A percentile compares a stretch with the other conserved stretches of the same genome.
These are phyloP conservation scores for Pseudohalonectria lignicola DNA, from an alignment of 2,329 filamentous ascomycete genomes.

Conservation along the genomic window DNA sequence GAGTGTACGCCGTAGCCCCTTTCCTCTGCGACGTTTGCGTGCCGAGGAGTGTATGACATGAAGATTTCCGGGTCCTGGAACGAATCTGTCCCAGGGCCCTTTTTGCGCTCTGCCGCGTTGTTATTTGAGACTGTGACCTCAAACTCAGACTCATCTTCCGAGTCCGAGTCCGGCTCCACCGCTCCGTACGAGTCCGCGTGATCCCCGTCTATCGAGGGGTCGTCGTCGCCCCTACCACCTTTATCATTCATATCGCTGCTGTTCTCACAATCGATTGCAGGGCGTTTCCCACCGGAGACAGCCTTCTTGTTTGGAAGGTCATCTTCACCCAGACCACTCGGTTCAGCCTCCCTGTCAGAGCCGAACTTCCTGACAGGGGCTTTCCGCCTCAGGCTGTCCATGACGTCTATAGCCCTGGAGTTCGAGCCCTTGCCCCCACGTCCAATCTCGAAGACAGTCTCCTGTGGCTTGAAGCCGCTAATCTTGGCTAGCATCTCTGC, in stretches of 20 bases:
- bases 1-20: constrained; percentile 89
- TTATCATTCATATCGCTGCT: too few species aligned
- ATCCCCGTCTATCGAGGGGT: too few species aligned
- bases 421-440: constrained; percentile 52
- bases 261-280: too few species aligned
- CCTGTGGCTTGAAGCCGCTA: constrained; percentile 76
- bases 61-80: constrained; percentile 85
- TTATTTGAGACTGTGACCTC: constrained; percentile 61
- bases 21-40: constrained; percentile 73
- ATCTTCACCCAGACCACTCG: constrained; percentile 7
- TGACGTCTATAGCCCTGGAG: constrained; percentile 60
- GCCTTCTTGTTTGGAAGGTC: constrained; percentile 45
- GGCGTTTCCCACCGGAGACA: too few species aligned
- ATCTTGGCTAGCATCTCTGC: constrained; percentile 83
- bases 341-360: constrained; percentile 19
- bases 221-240: constrained; percentile 23
- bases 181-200: background rate
- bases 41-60: constrained; percentile 89
- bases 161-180: constrained; percentile 47
- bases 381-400: constrained; percentile 60
- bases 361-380: constrained; percentile 46
- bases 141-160: constrained; percentile 34
- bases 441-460: constrained; percentile 95
- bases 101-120: constrained; percentile 24
- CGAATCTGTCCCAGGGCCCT: constrained; percentile 20